These are phyloP conservation scores for Mortierella sp. DNA, from an alignment of 371 early-diverging fungal species.

Conservation along the genomic window DNA sequence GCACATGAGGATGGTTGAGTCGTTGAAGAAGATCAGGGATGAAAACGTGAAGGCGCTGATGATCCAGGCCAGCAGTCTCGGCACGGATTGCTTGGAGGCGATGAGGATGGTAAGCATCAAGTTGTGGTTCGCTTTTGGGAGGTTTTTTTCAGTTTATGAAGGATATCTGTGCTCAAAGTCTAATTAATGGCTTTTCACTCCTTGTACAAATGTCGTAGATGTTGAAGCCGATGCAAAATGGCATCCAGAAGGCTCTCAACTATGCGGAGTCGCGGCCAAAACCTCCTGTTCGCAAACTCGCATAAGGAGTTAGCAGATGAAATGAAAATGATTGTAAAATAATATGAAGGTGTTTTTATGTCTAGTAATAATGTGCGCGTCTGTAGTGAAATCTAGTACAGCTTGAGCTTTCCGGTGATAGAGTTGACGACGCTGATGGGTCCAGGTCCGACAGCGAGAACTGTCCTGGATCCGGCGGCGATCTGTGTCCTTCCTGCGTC, in stretches of 20 bases:
- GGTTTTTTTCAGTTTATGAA: too few relatives aligned
- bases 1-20: constrained; percentile 67
- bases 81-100: constrained; percentile 25
- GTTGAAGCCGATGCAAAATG: constrained; percentile 61
- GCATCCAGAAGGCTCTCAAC: constrained; percentile 64
- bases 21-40: constrained; percentile 63
- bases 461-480: constrained; percentile 95
- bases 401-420: constrained; percentile 89
- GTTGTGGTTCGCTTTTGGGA: too few relatives aligned
- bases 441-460: constrained; percentile 96
- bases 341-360: constrained; percentile 32
- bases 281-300: constrained; percentile 12
- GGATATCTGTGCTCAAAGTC: neutral
- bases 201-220: constrained; percentile 45
- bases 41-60: constrained; percentile 63
- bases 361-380: neutral
- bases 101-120: constrained; percentile 50
- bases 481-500: constrained; percentile 99
- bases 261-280: constrained; percentile 44
- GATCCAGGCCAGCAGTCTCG: constrained; percentile 34
- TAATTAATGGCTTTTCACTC: neutral
- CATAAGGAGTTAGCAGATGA: neutral
- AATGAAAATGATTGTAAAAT: neutral
- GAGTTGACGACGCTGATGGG: constrained; percentile 83
- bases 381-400: constrained; percentile 67